Percentiles rank a stretch among this genome's conserved stretches.
phyloP scores from a whole-genome alignment of 2,329 filamentous ascomycete species.

The Daldinia sp. region DNA sequence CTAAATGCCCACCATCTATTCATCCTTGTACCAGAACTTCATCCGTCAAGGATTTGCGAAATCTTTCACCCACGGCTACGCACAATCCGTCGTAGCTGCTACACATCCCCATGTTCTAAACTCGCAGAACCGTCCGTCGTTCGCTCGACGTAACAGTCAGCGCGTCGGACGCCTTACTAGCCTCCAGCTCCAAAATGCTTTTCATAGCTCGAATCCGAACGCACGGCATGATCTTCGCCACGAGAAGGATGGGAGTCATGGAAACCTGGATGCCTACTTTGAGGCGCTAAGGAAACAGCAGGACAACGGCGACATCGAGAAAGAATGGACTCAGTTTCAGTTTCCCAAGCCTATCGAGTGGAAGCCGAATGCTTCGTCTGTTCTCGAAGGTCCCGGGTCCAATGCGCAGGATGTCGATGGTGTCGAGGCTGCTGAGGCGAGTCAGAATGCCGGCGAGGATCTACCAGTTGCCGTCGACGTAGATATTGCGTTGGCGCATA shows the following conservation, averaged over 20 bases:
- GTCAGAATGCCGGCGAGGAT: slow-evolving; percentile 45
- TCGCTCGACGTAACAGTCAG: slow-evolving; percentile 65
- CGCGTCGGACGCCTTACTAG: slow-evolving; percentile 63
- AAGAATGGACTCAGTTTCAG: slow-evolving; percentile 92
- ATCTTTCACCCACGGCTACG: slow-evolving; percentile 97
- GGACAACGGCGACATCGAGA: slow-evolving; percentile 65
- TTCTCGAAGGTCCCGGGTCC: slow-evolving; percentile 66
- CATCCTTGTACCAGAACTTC: slow-evolving; percentile 77
- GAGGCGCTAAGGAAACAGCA: slow-evolving; percentile 80
- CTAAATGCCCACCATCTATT: slow-evolving; percentile 91
- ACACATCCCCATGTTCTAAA: slow-evolving; percentile 82
- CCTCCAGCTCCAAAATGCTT: slow-evolving; percentile 79
- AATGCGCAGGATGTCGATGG: slow-evolving; percentile 59
- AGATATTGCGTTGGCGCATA: slow-evolving; percentile 75
- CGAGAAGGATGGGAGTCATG: slow-evolving; percentile 61
- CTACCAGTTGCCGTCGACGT: slow-evolving; percentile 56
- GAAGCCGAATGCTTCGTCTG: slow-evolving; percentile 70
- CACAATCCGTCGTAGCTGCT: slow-evolving; percentile 95
- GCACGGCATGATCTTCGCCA: slow-evolving; percentile 65
- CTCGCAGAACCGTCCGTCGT: slow-evolving; percentile 72
- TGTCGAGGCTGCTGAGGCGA: slow-evolving; percentile 43
- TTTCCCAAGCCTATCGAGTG: slow-evolving; percentile 89
- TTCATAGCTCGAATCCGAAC: slow-evolving; percentile 64
- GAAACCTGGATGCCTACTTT: slow-evolving; percentile 87
- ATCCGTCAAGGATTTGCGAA: slow-evolving; percentile 98